These are phyloP conservation scores for Adansonia rubrostipa DNA, from an alignment of 441 rosid genomes.

Conservation along the genomic window DNA sequence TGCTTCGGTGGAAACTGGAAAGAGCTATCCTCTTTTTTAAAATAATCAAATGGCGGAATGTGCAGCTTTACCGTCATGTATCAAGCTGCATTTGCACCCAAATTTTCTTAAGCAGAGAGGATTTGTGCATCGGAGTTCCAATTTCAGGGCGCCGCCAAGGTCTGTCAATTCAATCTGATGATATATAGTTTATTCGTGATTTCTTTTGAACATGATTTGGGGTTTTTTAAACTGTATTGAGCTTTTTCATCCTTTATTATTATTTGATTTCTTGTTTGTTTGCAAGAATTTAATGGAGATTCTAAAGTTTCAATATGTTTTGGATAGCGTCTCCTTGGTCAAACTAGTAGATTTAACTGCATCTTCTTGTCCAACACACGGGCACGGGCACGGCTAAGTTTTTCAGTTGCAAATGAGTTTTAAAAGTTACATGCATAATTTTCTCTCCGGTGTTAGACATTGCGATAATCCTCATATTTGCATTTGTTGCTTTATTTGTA, in stretches of 20 bases:
- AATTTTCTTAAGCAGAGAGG: slow-evolving; percentile 31
- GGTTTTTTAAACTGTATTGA: background rate
- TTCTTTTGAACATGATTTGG: background rate
- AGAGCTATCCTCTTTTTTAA: no score
- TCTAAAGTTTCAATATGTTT: background rate
- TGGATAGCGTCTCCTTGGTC: background rate
- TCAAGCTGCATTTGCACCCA: slow-evolving; percentile 45
- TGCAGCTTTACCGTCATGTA: slow-evolving; percentile 45
- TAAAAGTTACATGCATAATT: background rate
- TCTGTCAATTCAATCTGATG: slow-evolving; percentile 13
- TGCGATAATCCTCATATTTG: background rate
- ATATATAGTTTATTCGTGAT: background rate
- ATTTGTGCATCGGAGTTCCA: slow-evolving; percentile 26
- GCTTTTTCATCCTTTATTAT: background rate
- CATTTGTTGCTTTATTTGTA: slow-evolving; percentile 27
- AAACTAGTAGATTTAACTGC: slow-evolving; percentile 4
- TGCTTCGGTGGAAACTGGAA: background rate
- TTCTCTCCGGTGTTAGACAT: background rate
- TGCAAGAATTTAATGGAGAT: background rate
- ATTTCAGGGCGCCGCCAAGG: slow-evolving; percentile 39
- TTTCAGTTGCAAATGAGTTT: background rate
- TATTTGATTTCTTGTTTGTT: background rate
- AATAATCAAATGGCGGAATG: background rate
- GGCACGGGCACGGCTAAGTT: background rate
- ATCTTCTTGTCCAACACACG: background rate